These are phyloP conservation scores for Lonicera japonica DNA, from an alignment of 129 eudicot species.

Conservation along the genomic window DNA sequence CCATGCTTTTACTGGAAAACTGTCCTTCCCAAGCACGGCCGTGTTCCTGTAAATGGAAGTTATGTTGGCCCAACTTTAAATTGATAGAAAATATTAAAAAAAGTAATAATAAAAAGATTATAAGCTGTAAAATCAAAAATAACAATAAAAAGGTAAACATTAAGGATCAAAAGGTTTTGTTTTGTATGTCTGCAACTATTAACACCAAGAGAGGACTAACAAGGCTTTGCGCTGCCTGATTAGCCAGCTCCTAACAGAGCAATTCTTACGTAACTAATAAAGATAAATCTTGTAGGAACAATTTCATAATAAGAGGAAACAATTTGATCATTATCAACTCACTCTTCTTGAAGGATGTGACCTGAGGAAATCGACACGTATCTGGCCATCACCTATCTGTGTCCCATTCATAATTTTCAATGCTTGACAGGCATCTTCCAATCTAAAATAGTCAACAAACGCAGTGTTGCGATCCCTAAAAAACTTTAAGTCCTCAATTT, in stretches of 20 bases:
- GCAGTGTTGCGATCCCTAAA: slow-evolving; percentile 79
- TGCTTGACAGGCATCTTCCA: slow-evolving; percentile 91
- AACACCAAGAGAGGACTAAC: too few relatives aligned
- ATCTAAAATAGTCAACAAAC: slow-evolving; percentile 57
- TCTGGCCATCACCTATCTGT: slow-evolving; percentile 49
- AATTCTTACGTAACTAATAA: too few relatives aligned
- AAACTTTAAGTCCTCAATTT: slow-evolving; percentile 75
- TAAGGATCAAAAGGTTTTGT: too few relatives aligned
- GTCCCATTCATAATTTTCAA: slow-evolving; percentile 66
- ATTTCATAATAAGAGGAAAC: too few relatives aligned
- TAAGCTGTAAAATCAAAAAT: not conserved
- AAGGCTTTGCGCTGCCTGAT: too few relatives aligned
- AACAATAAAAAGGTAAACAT: too few relatives aligned
- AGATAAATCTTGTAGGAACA: too few relatives aligned
- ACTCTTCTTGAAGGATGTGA: slow-evolving; percentile 73
- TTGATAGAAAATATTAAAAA: too few relatives aligned
- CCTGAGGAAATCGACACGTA: slow-evolving; percentile 88
- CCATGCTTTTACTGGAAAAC: slow-evolving; percentile 38
- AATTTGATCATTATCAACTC: slow-evolving; percentile 16
- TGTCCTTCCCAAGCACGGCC: slow-evolving; percentile 50
- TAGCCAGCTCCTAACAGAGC: too few relatives aligned
- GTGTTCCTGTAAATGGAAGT: slow-evolving; percentile 35
- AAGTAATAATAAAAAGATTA: too few relatives aligned
- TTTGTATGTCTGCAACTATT: too few relatives aligned
- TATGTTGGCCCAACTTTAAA: not conserved